These are phyloP conservation scores for Oryza officinalis DNA, from an alignment of 176 grass and related monocot species.

Conservation along the genomic window DNA sequence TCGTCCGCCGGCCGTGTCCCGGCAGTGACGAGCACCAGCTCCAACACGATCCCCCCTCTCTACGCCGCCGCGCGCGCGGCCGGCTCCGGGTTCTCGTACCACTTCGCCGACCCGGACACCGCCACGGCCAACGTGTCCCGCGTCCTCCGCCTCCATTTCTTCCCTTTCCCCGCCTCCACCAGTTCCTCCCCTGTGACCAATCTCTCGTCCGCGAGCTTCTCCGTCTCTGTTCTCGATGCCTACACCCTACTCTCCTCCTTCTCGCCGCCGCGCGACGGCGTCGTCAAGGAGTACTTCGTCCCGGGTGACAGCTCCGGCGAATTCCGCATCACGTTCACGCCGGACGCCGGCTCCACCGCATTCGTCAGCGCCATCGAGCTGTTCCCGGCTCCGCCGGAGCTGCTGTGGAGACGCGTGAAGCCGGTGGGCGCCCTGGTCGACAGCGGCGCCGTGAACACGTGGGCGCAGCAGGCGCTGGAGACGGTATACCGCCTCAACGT, in stretches of 20 bases:
- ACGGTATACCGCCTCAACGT: conserved; percentile 69
- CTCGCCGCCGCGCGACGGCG: conserved; percentile 23
- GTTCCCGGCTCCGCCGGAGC: conserved; percentile 45
- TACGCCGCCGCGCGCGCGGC: conserved; percentile 62
- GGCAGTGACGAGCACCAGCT: conserved; percentile 15
- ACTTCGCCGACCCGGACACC: background rate
- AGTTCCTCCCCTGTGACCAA: background rate
- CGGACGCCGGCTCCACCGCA: conserved; percentile 27
- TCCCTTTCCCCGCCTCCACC: conserved; percentile 39
- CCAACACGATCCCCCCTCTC: conserved; percentile 23
- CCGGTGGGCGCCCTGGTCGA: background rate
- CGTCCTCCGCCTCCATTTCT: conserved; percentile 90
- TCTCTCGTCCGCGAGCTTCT: conserved; percentile 48
- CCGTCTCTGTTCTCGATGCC: conserved; percentile 30
- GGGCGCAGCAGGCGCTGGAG: conserved; percentile 39
- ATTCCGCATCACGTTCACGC: conserved; percentile 35
- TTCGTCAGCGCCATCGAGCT: conserved; percentile 63
- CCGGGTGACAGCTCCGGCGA: background rate
- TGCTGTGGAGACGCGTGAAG: background rate
- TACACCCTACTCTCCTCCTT: conserved; percentile 48
- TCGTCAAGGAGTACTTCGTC: conserved; percentile 76
- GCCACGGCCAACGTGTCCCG: conserved; percentile 9
- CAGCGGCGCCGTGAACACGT: background rate
- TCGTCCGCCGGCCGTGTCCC: background rate
- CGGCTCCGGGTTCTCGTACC: conserved; percentile 40